Percentiles rank a stretch among this genome's conserved stretches.
Evolutionary conservation across 192 early-diverging fungal species (phyloP).

Genomic region (Umbelopsis sp.): DNA sequence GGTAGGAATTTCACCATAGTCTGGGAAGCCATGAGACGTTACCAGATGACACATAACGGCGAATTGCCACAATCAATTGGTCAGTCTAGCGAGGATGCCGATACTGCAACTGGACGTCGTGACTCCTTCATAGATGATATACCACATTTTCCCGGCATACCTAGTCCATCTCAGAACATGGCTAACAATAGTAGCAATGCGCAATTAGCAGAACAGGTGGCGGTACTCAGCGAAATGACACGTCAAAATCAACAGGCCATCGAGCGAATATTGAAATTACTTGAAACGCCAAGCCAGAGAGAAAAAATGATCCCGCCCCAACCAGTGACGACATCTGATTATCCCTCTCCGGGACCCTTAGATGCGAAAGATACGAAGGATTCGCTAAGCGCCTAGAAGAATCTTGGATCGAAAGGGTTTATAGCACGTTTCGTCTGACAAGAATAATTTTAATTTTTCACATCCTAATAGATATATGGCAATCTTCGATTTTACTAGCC

Average conservation of each 20-base stretch:
- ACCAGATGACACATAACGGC: slow-evolving; percentile 27
- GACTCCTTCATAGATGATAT: neutral
- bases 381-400: no score
- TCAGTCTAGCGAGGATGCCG: neutral
- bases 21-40: slow-evolving; percentile 72
- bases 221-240: slow-evolving; percentile 23
- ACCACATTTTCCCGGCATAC: neutral
- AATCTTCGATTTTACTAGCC: no score
- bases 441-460: no score
- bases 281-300: slow-evolving; percentile 13
- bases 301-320: neutral
- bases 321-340: neutral
- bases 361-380: neutral
- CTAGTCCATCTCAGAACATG: neutral
- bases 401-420: no score
- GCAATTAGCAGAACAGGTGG: slow-evolving; percentile 29
- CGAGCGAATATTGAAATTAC: slow-evolving; percentile 26
- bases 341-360: neutral
- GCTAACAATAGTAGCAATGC: slow-evolving; percentile 6
- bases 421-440: no score
- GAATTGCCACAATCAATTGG: slow-evolving; percentile 5
- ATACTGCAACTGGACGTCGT: neutral
- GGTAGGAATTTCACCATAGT: slow-evolving; percentile 83
- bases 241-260: slow-evolving; percentile 37
- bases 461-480: no score